These are phyloP conservation scores for Clonostachys rosea DNA, from an alignment of 2,329 filamentous ascomycete species.

Conservation along the genomic window DNA sequence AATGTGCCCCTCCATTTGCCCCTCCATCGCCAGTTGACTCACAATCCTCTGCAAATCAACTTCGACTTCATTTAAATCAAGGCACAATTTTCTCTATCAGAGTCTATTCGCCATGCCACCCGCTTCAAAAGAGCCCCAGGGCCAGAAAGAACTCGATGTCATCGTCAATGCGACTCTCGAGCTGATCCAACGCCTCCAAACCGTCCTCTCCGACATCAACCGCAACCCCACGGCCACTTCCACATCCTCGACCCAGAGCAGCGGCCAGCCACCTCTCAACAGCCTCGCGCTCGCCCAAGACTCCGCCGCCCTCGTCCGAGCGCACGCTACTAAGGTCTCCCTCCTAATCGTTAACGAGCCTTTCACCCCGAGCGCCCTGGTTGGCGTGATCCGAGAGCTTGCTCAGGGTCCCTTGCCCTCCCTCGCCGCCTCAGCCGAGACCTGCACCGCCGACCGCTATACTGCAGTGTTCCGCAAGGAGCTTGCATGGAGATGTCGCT, in stretches of 20 bases:
- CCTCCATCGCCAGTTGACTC: too few relatives aligned
- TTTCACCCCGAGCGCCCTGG: conserved; percentile 75
- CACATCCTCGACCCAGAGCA: conserved; percentile 6
- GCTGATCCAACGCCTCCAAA: conserved; percentile 36
- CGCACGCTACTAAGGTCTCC: conserved; percentile 83
- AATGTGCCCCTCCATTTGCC: too few relatives aligned
- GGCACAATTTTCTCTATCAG: too few relatives aligned
- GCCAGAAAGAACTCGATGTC: conserved; percentile 21
- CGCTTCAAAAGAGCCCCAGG: neutral
- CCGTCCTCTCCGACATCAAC: conserved; percentile 32
- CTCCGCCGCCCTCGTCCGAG: conserved; percentile 67
- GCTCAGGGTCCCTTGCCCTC: conserved; percentile 68
- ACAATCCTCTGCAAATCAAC: too few relatives aligned
- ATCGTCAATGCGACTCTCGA: conserved; percentile 27
- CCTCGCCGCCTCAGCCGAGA: conserved; percentile 65
- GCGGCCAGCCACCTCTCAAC: conserved; percentile 26
- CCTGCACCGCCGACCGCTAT: conserved; percentile 57
- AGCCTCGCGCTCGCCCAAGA: conserved; percentile 67
- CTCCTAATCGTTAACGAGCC: conserved; percentile 83
- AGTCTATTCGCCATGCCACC: neutral
- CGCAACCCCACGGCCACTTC: conserved; percentile 10
- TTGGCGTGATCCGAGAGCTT: conserved; percentile 67
- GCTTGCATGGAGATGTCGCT: conserved; percentile 51
- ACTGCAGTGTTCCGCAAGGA: conserved; percentile 61
- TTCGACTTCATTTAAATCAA: too few relatives aligned